Base-by-base conservation (phyloP, 352 stramenopile genomes). In the Phytophthora sojae region DNA sequence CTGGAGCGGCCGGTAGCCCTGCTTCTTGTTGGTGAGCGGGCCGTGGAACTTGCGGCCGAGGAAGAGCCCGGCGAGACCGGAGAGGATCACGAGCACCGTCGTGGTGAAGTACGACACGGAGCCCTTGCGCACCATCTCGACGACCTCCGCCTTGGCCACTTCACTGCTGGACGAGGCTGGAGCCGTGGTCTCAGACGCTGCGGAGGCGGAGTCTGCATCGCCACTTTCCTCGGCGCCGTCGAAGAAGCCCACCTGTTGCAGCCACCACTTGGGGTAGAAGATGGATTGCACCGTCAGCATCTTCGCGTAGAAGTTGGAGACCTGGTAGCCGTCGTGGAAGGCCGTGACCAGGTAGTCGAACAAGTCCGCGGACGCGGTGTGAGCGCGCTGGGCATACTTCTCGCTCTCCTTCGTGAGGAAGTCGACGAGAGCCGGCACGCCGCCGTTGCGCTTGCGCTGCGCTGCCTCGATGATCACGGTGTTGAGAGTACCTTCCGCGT, bases 211-310 rank as follows among this genome's bases (percentile, higher is more conserved):
- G 7, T 57, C 57, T 42, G 64, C 51, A 1, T 64, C 42, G 3
- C 65, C 49, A 19, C 57, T 65, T 67, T 69, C 55, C n/a, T 69
- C 45, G n/a, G 65, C 44, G 3, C 45, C 55, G 60, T 81, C 69
- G 39, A 94, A 96, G 59, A 92, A 96, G 0, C 89, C 89, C 12
- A 96, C 87, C 32, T 85, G 62, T 52, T 94, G 55, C 3, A 96
- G 83, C 87, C 87, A 96, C 89, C 86, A 95, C 64, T 90, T 90
- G 3, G 89, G 89, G 57, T 96, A 96, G 57, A 94, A 94, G 15
- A 96, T 79, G 49, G 81, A 81, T 54, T 76, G 80, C 37, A 79
- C 85, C 12, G 55, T 72, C 6, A 96, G 69, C 23, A 60, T 64
- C 3, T 69, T 47, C 19, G 78, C 67, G 44, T 81, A 76, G 6